These are phyloP conservation scores for Chrysosphaeria jannelii DNA, from an alignment of 2,329 filamentous ascomycete species.

Conservation along the genomic window DNA sequence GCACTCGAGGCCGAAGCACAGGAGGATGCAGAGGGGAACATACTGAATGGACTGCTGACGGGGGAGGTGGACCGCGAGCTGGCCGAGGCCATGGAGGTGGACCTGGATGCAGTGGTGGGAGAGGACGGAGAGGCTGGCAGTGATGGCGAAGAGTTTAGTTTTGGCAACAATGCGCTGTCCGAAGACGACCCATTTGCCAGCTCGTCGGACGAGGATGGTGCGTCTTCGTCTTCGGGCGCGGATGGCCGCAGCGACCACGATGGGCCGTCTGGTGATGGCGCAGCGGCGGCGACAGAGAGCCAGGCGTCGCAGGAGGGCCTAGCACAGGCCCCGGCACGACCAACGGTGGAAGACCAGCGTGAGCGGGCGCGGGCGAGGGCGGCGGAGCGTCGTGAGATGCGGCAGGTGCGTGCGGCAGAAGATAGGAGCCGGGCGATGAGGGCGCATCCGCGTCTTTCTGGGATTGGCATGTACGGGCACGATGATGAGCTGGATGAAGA, in stretches of 20 bases:
- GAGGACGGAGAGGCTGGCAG: constrained; percentile 48
- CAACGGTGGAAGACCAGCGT: constrained; percentile 10
- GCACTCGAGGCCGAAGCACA: constrained; percentile 4
- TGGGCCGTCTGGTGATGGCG: background rate
- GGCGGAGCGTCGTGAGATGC: constrained; percentile 13
- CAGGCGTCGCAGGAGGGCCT: too few species aligned
- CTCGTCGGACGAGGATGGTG: constrained; percentile 9
- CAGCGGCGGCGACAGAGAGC: background rate
- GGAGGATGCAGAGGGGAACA: constrained; percentile 10
- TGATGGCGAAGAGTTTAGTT: constrained; percentile 20
- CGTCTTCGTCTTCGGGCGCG: constrained; percentile 13
- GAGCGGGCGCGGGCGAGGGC: constrained; percentile 10
- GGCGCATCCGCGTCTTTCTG: constrained; percentile 13
- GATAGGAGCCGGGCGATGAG: constrained; percentile 30
- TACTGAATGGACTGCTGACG: constrained; percentile 13
- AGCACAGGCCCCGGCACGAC: constrained; percentile 1
- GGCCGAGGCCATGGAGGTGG: constrained; percentile 17
- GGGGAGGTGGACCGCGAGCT: constrained; percentile 11
- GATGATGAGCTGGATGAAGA: constrained; percentile 24
- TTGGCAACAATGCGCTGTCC: constrained; percentile 15
- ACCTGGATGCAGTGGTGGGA: constrained; percentile 27
- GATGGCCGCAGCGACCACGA: constrained; percentile 11
- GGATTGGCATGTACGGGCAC: constrained; percentile 13
- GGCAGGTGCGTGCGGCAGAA: constrained; percentile 23
- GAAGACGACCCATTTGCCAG: constrained; percentile 8